A percentile compares a stretch with the other conserved stretches of the same genome.
Evolutionary conservation across 768 basidiomycete genomes (phyloP).

Genomic region (Mycena amicta): DNA sequence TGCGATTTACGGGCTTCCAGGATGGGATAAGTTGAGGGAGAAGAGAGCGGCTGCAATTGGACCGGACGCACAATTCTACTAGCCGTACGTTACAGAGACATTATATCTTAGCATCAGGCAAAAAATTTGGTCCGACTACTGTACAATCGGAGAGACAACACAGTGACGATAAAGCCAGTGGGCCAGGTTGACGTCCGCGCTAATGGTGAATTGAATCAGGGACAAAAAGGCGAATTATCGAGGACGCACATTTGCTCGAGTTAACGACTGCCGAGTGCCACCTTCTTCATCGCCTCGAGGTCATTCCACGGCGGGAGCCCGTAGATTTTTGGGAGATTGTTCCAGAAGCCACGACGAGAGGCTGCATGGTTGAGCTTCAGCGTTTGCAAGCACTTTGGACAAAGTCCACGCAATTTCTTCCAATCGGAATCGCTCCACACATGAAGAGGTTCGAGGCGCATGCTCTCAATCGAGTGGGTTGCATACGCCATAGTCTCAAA

Average conservation of each 20-base stretch:
- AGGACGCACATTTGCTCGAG: too few species aligned
- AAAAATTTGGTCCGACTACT: too few species aligned
- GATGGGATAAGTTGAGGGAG: conserved; percentile 5
- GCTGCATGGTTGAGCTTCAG: too few species aligned
- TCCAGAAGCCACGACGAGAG: conserved; percentile 3
- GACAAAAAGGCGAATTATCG: not conserved
- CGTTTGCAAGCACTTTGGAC: not conserved
- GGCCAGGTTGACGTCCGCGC: not conserved
- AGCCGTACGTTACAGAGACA: too few species aligned
- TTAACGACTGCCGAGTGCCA: not conserved
- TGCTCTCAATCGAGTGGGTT: not conserved
- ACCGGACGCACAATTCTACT: too few species aligned
- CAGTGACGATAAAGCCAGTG: too few species aligned
- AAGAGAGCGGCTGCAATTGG: conserved; percentile 1
- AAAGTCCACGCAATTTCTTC: not conserved
- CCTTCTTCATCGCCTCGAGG: conserved; percentile 2
- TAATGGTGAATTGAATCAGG: not conserved
- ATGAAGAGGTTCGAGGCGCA: not conserved
- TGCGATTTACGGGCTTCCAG: conserved; percentile 1
- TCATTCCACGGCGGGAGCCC: conserved; percentile 8
- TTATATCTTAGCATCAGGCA: too few species aligned
- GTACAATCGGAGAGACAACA: too few species aligned
- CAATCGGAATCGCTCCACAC: not conserved
- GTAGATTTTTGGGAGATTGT: conserved; percentile 5
- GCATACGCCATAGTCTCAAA: not conserved